These are phyloP conservation scores for Phycomyces blakesleeanus DNA, from an alignment of 192 early-diverging fungal genomes.

Conservation along the genomic window DNA sequence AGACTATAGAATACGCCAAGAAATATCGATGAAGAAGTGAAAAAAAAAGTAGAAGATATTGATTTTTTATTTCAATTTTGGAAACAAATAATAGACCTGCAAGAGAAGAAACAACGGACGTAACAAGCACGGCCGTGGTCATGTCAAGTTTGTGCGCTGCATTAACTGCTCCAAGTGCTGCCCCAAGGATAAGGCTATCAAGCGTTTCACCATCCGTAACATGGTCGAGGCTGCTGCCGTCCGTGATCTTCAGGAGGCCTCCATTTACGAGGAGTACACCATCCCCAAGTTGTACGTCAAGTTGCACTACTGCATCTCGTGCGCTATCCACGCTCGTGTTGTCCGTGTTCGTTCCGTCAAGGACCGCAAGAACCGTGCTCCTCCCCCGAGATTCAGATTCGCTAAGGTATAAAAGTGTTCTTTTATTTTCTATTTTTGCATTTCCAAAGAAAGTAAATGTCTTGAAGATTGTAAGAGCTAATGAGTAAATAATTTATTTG, in stretches of 20 bases:
- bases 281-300: conserved; percentile 93
- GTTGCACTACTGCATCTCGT: conserved; percentile 83
- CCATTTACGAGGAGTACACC: conserved; percentile 49
- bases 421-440: too few relatives aligned
- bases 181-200: conserved; percentile 99
- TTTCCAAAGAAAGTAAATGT: too few relatives aligned
- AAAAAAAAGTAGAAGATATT: too few relatives aligned
- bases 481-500: too few relatives aligned
- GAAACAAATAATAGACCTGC: conserved; percentile 77
- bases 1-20: too few relatives aligned
- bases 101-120: conserved; percentile 99
- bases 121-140: conserved; percentile 97
- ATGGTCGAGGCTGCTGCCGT: conserved; percentile 97
- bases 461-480: too few relatives aligned
- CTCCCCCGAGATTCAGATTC: conserved; percentile 90
- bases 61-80: too few relatives aligned
- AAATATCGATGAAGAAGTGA: too few relatives aligned
- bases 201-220: conserved; percentile 95
- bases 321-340: conserved; percentile 90
- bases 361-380: conserved; percentile 87
- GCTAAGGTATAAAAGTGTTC: conserved; percentile 63
- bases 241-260: conserved; percentile 87
- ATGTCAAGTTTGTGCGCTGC: conserved; percentile 95
- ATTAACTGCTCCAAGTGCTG: conserved; percentile 96
- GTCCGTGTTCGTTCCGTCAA: conserved; percentile 90